Base-by-base conservation (phyloP, 202 grass and related monocot genomes). In the Hordeum pubiflorum region DNA sequence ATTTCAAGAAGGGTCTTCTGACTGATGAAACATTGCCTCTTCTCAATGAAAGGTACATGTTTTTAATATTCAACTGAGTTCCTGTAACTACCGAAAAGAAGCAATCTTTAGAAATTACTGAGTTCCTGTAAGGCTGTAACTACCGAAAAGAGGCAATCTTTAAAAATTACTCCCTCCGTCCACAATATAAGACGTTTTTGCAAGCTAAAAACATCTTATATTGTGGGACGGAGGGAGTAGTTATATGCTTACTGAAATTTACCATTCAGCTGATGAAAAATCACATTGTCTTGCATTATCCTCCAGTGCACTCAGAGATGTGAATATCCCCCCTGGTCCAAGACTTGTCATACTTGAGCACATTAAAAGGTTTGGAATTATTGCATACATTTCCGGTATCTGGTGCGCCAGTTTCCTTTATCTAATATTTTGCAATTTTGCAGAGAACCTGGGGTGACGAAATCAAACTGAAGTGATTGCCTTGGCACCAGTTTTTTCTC, bases 311-410 rank as follows among this genome's bases (percentile, higher is more conserved):
- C 96, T 99, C 57, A 95, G 92, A 87, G 96, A 99, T 83, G 92
- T 96, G 84, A 93, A 93, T 46, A 91, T 99, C 63, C 96, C 96
- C 21, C 92, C 96, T 66, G 96, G 96, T 48, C 92, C 96, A 22
- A 99, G 96, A 84, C 92, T 99, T 79, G 86, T 95, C 56, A 99
- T 99, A 24, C 92, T 99, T 7, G 92, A 95, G 87, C 96, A 96
- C 83, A 88, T 99, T 80, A 88, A 89, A 63, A 99, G 96, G 96
- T 99, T 80, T 43, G 76, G 13, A 64, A 70, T 33, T 15, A 39
- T 72, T 24, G 57, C 36, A 27, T 74, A n/a, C 29, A 61, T 63
- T 66, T 39, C 37, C 56, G 5, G 23, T 72, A 56, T 83, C 17
- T 69, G 26, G 22, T 9, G 6, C 60, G 41, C 73, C 80, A 22